Conservation (phyloP, 2,329 filamentous ascomycete species). For the Helminthosporium solani region DNA sequence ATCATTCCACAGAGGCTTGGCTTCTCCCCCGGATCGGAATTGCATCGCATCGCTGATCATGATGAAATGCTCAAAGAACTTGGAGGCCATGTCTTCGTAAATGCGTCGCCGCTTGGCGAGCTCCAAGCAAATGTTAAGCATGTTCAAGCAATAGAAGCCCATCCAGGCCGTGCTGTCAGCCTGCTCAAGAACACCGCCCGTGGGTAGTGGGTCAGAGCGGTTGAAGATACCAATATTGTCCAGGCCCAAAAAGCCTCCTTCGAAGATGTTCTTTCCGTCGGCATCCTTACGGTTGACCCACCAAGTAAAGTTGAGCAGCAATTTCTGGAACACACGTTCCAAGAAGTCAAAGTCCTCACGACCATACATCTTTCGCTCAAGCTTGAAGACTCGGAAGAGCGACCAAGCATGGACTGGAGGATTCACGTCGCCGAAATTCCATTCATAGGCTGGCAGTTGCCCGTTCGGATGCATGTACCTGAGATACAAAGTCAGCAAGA, state of each 20-base stretch:
- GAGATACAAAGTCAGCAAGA: too few species aligned
- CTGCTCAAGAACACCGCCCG: slow-evolving; percentile 89
- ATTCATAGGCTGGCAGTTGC: slow-evolving; percentile 89
- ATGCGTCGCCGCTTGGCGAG: slow-evolving; percentile 91
- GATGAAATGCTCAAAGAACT: slow-evolving; percentile 99
- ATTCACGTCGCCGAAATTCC: slow-evolving; percentile 98
- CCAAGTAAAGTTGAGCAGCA: slow-evolving; percentile 97
- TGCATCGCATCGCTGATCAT: slow-evolving; percentile 97
- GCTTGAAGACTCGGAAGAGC: slow-evolving; percentile 94
- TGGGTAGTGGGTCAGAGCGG: slow-evolving; percentile 89
- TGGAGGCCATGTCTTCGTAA: slow-evolving; percentile 95
- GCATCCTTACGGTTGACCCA: slow-evolving; percentile 97
- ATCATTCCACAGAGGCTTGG: slow-evolving; percentile 92
- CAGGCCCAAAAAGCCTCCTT: slow-evolving; percentile 90
- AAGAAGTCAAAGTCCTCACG: slow-evolving; percentile 93
- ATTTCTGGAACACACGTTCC: slow-evolving; percentile 93
- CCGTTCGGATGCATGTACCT: slow-evolving; percentile 94
- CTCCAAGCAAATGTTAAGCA: slow-evolving; percentile 96
- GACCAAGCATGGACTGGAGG: slow-evolving; percentile 96
- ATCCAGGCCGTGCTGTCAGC: slow-evolving; percentile 99
- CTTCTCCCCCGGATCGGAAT: slow-evolving; percentile 65
- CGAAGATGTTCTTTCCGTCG: slow-evolving; percentile 95
- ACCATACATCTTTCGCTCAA: slow-evolving; percentile 95
- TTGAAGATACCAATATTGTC: slow-evolving; percentile 99
- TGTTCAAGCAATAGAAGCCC: slow-evolving; percentile 94